phyloP scores from a whole-genome alignment of 805 yeast species.

The Candida suzukii region DNA sequence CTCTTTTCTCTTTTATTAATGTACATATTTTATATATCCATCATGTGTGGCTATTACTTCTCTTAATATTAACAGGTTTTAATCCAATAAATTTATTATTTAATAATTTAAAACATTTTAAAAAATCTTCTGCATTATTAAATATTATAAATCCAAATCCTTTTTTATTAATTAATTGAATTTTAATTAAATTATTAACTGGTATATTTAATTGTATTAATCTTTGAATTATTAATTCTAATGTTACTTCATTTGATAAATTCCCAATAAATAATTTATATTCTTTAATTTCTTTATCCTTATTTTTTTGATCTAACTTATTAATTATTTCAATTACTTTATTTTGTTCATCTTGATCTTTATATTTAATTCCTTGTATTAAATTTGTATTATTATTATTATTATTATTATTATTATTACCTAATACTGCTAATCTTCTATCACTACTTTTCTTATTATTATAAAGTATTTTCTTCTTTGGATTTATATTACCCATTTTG shows the following conservation, averaged over 20 bases:
- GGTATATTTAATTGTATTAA: slow-evolving; percentile 36
- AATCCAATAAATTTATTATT: slow-evolving; percentile 71
- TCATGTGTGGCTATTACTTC: neutral
- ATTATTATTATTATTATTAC: neutral
- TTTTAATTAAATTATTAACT: neutral
- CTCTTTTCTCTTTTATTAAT: too few relatives aligned
- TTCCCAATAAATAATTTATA: slow-evolving; percentile 73
- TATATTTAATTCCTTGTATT: slow-evolving; percentile 29
- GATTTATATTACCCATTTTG: too few relatives aligned
- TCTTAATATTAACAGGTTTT: slow-evolving; percentile 61
- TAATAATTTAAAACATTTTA: slow-evolving; percentile 66
- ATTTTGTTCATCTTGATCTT: slow-evolving; percentile 10
- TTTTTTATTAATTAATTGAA: slow-evolving; percentile 27
- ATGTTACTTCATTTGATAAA: slow-evolving; percentile 60
- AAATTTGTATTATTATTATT: slow-evolving; percentile 47
- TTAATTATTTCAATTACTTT: slow-evolving; percentile 11
- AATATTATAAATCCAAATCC: slow-evolving; percentile 78
- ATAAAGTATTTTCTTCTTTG: slow-evolving; percentile 7
- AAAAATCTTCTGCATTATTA: slow-evolving; percentile 54
- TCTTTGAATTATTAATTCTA: slow-evolving; percentile 45
- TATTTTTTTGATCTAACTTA: slow-evolving; percentile 4
- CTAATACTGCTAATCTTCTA: slow-evolving; percentile 40
- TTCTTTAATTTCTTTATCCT: slow-evolving; percentile 26
- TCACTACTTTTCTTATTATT: slow-evolving; percentile 35
- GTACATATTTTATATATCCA: too few relatives aligned